A percentile compares a stretch with the other conserved stretches of the same genome.
These are phyloP conservation scores for Pseudonitzschia multiseries DNA, from an alignment of 108 stramenopile genomes.

Conservation along the genomic window DNA sequence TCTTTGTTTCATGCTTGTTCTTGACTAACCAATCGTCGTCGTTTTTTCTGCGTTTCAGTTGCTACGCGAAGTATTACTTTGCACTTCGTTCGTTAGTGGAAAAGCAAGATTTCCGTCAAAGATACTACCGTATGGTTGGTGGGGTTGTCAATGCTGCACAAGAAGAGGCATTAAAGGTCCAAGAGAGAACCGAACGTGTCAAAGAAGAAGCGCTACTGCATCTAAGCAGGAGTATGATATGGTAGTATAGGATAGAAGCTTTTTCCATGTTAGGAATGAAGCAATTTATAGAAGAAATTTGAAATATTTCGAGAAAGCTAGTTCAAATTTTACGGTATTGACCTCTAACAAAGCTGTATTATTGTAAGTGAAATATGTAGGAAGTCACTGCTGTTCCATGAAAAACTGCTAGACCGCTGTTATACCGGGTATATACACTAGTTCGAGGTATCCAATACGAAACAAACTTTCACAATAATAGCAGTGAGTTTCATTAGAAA, in stretches of 20 bases:
- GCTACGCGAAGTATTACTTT: slow-evolving; percentile 99
- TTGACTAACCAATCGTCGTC: neutral
- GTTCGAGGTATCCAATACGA: no score
- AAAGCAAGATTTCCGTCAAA: slow-evolving; percentile 80
- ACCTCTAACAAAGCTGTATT: no score
- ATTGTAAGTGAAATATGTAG: no score
- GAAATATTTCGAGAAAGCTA: no score
- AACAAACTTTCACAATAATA: no score
- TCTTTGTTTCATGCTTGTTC: neutral
- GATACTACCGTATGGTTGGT: slow-evolving; percentile 69
- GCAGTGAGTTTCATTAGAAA: neutral
- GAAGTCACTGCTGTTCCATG: no score
- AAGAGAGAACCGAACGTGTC: slow-evolving; percentile 68
- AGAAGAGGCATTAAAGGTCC: slow-evolving; percentile 75
- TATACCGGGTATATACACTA: no score
- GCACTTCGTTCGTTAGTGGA: slow-evolving; percentile 92
- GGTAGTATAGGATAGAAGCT: neutral
- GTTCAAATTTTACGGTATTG: no score
- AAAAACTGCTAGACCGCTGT: no score
- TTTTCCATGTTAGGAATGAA: no score
- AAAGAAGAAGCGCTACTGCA: slow-evolving; percentile 83
- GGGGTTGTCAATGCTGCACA: slow-evolving; percentile 79
- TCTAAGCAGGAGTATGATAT: slow-evolving; percentile 71
- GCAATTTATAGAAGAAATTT: no score
- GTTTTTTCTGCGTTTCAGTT: slow-evolving; percentile 22